Evolutionary conservation across 768 basidiomycete genomes (phyloP).

Genomic region (Chalciporus chontae): DNA sequence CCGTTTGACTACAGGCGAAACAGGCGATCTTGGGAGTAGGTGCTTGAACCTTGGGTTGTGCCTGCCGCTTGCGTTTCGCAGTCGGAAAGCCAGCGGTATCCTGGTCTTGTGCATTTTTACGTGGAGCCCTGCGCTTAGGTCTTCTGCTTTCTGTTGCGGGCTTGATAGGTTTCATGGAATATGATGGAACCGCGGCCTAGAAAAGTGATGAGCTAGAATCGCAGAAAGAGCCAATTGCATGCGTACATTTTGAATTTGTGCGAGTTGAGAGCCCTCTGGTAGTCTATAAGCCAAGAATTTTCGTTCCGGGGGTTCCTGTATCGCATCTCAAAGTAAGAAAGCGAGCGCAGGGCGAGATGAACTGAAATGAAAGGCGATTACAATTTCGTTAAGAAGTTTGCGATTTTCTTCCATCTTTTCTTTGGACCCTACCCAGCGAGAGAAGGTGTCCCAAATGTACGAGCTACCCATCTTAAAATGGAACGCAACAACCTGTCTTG

Average conservation of each 20-base stretch:
- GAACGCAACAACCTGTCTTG: constrained; percentile 41
- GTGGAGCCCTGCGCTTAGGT: constrained; percentile 34
- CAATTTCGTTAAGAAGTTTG: constrained; percentile 43
- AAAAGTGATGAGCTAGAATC: neutral
- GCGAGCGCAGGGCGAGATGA: neutral
- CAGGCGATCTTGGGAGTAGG: constrained; percentile 51
- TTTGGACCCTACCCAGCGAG: constrained; percentile 58
- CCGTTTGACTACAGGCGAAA: constrained; percentile 56
- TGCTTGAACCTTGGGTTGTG: constrained; percentile 31
- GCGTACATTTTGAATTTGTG: constrained; percentile 58
- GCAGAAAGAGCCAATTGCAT: neutral
- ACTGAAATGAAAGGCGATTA: constrained; percentile 21
- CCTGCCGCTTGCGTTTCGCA: constrained; percentile 41
- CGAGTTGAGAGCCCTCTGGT: constrained; percentile 50
- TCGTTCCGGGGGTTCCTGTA: constrained; percentile 41
- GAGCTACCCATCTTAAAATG: constrained; percentile 46
- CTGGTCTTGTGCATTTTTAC: constrained; percentile 29
- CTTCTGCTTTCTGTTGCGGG: constrained; percentile 40
- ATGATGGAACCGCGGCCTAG: constrained; percentile 45
- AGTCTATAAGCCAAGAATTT: constrained; percentile 57
- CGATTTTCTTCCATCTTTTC: constrained; percentile 50
- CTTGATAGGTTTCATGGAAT: constrained; percentile 56
- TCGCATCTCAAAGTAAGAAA: constrained; percentile 2
- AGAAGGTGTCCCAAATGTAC: constrained; percentile 55
- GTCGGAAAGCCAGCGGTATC: constrained; percentile 14